Evolutionary conservation across 352 stramenopile species (phyloP).

Genomic region (Pythium periplocum): DNA sequence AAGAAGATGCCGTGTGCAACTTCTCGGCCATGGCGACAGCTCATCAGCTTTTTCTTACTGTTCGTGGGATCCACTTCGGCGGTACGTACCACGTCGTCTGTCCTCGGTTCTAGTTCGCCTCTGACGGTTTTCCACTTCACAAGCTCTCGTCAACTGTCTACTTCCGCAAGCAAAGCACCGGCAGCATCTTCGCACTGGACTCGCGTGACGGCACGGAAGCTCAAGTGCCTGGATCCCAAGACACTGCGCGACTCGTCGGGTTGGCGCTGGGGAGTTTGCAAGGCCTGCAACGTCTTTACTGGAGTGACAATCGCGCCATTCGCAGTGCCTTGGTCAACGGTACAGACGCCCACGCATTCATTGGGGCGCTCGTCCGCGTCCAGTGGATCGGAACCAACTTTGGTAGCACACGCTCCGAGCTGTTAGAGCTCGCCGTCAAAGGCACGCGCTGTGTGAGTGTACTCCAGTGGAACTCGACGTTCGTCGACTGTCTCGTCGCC

Average conservation of each 20-base stretch:
- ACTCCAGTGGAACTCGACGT: slow-evolving; percentile 26
- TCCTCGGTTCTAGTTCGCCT: no score
- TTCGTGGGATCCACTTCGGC: no score
- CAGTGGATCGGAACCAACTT: slow-evolving; percentile 62
- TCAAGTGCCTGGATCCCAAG: slow-evolving; percentile 17
- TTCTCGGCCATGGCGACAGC: no score
- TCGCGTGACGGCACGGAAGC: slow-evolving; percentile 19
- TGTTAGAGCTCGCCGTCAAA: slow-evolving; percentile 36
- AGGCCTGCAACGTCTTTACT: slow-evolving; percentile 27
- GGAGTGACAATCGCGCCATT: slow-evolving; percentile 52
- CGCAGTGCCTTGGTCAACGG: slow-evolving; percentile 18
- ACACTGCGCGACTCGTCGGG: slow-evolving; percentile 11
- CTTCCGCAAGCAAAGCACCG: slow-evolving; percentile 42
- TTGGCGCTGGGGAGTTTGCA: slow-evolving; percentile 4
- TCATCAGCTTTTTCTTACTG: no score
- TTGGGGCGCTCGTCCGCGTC: slow-evolving; percentile 38
- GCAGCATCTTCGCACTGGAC: slow-evolving; percentile 52
- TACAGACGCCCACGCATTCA: slow-evolving; percentile 4
- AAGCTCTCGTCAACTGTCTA: slow-evolving; percentile 44
- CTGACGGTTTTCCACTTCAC: no score
- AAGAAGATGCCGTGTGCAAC: no score
- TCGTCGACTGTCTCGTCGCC: slow-evolving; percentile 54
- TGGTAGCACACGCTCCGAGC: slow-evolving; percentile 17
- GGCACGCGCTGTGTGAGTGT: slow-evolving; percentile 38
- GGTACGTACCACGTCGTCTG: no score